A percentile compares a stretch with the other conserved stretches of the same genome.
phyloP scores from a whole-genome alignment of 2,329 filamentous ascomycete genomes.

The Talaromyces verruculosus region DNA sequence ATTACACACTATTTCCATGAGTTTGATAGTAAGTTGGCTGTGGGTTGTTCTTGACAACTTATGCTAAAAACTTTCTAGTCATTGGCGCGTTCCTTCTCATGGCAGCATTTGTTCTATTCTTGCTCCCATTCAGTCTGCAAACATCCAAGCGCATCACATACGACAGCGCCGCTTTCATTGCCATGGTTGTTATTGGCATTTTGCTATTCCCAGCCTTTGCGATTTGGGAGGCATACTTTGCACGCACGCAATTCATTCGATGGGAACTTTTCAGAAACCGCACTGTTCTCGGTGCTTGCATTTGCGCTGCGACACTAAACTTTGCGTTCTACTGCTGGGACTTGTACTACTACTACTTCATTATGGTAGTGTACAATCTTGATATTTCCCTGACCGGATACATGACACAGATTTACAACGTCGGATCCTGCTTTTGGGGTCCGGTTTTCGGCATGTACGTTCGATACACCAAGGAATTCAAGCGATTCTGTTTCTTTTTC shows the following conservation, averaged over 20 bases:
- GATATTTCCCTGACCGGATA: slow-evolving; percentile 46
- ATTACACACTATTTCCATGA: slow-evolving; percentile 58
- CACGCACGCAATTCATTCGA: slow-evolving; percentile 55
- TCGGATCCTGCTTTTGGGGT: slow-evolving; percentile 55
- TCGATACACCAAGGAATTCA: slow-evolving; percentile 53
- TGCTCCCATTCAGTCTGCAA: slow-evolving; percentile 64
- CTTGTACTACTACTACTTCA: slow-evolving; percentile 54
- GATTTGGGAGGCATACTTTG: slow-evolving; percentile 56
- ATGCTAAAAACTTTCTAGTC: slow-evolving; percentile 32
- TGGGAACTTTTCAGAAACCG: slow-evolving; percentile 53
- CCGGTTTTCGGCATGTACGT: slow-evolving; percentile 53
- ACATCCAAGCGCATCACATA: slow-evolving; percentile 43
- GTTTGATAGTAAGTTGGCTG: slow-evolving; percentile 55
- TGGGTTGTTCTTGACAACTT: slow-evolving; percentile 44
- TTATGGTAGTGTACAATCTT: slow-evolving; percentile 55
- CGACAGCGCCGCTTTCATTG: slow-evolving; percentile 50
- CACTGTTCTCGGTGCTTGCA: slow-evolving; percentile 54
- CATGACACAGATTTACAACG: slow-evolving; percentile 53
- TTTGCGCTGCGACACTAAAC: slow-evolving; percentile 51
- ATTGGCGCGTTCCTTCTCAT: slow-evolving; percentile 62
- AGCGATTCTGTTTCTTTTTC: slow-evolving; percentile 52
- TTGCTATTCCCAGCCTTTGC: slow-evolving; percentile 55
- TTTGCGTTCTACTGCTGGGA: slow-evolving; percentile 56
- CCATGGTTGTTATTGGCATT: slow-evolving; percentile 56
- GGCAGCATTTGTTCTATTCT: slow-evolving; percentile 61